A percentile compares a stretch with the other conserved stretches of the same genome.
These are phyloP conservation scores for Saussurea involucrata DNA, from an alignment of 129 eudicot species.

Conservation along the genomic window DNA sequence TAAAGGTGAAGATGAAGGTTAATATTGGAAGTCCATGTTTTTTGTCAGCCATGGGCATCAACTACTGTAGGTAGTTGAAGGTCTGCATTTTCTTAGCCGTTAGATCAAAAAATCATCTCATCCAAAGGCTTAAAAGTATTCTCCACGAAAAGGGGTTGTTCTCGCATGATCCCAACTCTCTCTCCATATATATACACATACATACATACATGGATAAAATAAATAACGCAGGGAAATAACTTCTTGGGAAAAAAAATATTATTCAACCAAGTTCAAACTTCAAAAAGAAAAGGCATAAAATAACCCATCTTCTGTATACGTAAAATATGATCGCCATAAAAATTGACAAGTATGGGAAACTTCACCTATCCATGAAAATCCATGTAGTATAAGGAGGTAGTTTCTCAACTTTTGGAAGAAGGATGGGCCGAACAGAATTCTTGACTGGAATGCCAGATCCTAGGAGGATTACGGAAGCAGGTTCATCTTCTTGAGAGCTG, in stretches of 20 bases:
- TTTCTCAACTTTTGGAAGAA: conserved; percentile 46
- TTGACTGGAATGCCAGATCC: conserved; percentile 53
- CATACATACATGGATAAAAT: background rate
- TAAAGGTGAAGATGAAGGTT: background rate
- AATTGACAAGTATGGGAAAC: background rate
- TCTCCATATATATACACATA: background rate
- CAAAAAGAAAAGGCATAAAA: background rate
- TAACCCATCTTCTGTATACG: background rate
- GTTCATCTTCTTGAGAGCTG: conserved; percentile 52
- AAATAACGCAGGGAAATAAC: background rate
- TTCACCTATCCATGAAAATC: conserved; percentile 66
- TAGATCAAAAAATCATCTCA: background rate
- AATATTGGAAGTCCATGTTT: background rate
- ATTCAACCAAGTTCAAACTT: background rate
- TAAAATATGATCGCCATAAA: background rate
- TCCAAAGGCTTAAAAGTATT: background rate
- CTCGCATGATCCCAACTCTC: background rate
- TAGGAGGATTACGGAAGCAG: conserved; percentile 56
- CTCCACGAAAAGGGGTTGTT: background rate
- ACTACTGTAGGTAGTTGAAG: background rate
- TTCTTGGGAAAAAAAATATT: background rate
- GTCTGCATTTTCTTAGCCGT: background rate
- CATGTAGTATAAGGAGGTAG: conserved; percentile 67
- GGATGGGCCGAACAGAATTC: conserved; percentile 52
- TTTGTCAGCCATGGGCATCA: background rate